These are phyloP conservation scores for Pyrenula massariospora DNA, from an alignment of 495 filamentous ascomycete species.

Conservation along the genomic window DNA sequence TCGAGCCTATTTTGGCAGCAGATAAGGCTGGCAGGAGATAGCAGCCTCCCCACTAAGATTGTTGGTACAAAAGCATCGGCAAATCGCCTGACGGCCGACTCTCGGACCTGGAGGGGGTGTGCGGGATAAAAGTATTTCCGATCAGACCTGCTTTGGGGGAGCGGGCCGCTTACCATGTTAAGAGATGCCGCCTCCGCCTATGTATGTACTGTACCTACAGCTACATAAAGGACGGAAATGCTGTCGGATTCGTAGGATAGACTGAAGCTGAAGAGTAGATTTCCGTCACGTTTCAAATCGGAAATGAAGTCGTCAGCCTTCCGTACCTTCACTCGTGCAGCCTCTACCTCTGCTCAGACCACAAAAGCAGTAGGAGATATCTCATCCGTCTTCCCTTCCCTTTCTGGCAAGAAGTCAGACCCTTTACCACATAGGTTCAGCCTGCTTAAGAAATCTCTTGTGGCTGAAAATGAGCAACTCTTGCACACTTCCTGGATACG, in stretches of 20 bases:
- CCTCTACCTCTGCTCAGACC: slow-evolving; percentile 14
- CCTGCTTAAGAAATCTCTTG: slow-evolving; percentile 57
- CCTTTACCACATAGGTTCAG: slow-evolving; percentile 64
- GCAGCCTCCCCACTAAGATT: background rate
- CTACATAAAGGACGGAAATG: background rate
- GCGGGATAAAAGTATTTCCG: background rate
- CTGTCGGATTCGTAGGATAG: background rate
- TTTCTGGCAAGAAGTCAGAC: slow-evolving; percentile 51
- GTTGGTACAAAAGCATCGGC: background rate
- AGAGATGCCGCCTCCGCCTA: background rate
- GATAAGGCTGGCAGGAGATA: background rate
- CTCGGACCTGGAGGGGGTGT: background rate
- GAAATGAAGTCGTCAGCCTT: background rate
- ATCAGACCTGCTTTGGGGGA: background rate
- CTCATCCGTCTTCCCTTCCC: slow-evolving; percentile 69
- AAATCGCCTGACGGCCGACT: background rate
- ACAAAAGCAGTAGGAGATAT: slow-evolving; percentile 59
- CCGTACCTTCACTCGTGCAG: background rate
- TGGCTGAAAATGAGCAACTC: slow-evolving; percentile 47
- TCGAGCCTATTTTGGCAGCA: background rate
- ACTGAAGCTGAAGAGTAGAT: background rate
- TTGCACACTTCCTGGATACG: slow-evolving; percentile 58
- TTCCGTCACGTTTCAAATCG: background rate
- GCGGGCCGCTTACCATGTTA: background rate
- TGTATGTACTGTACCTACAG: background rate